Percentiles rank a stretch among this genome's conserved stretches.
These are phyloP conservation scores for Lotmaria passim DNA, from an alignment of 208 protist species.

Conservation along the genomic window DNA sequence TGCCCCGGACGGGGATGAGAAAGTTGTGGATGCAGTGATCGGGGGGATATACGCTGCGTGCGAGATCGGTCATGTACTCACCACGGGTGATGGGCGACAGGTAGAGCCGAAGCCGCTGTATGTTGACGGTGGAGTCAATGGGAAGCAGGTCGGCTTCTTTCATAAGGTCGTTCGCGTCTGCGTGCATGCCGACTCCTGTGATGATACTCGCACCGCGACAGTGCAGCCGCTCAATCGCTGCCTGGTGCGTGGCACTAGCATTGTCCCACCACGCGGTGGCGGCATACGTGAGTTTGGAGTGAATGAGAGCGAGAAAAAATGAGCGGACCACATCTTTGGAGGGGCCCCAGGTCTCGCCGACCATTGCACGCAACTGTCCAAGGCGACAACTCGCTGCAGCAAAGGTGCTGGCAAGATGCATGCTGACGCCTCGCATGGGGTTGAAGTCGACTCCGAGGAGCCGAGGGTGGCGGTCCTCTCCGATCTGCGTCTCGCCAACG, in stretches of 20 bases:
- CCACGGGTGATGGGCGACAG: background rate
- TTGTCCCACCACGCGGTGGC: slow-evolving; percentile 1
- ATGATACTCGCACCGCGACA: background rate
- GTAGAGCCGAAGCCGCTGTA: background rate
- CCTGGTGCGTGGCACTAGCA: background rate
- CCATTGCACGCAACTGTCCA: background rate
- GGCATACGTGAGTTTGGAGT: background rate
- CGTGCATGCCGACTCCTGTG: background rate
- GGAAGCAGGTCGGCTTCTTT: background rate
- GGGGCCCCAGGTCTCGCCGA: background rate
- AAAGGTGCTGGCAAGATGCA: background rate
- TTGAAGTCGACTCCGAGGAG: background rate
- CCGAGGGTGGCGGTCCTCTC: background rate
- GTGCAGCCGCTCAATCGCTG: background rate
- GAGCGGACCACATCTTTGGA: background rate
- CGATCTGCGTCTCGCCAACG: background rate
- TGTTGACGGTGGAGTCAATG: background rate
- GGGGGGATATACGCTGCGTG: background rate
- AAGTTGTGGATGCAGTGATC: background rate
- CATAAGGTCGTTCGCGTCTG: background rate
- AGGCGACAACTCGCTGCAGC: background rate
- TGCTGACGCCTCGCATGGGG: background rate
- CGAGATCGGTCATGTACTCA: background rate
- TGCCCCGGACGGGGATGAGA: background rate
- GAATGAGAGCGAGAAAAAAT: slow-evolving; percentile 1